Evolutionary conservation across 192 early-diverging fungal genomes (phyloP).

Genomic region (Backusella morwellensis): DNA sequence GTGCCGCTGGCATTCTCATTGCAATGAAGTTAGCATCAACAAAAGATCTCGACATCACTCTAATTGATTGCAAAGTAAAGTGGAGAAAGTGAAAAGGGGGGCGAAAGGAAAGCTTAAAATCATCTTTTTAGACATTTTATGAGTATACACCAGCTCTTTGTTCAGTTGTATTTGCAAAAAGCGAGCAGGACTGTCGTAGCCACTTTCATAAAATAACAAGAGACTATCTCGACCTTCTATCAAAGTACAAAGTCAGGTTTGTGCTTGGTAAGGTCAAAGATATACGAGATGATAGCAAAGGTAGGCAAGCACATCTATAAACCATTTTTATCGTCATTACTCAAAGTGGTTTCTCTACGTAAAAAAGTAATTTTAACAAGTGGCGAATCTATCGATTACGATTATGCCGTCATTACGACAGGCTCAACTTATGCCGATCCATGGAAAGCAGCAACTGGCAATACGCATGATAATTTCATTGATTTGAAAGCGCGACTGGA

Average conservation of each 20-base stretch:
- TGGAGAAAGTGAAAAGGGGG: background rate
- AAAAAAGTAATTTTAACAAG: background rate
- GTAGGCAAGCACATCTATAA: background rate
- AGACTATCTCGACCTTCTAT: background rate
- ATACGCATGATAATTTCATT: background rate
- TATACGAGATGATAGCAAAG: conserved; percentile 11
- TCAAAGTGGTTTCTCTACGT: background rate
- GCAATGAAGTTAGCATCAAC: background rate
- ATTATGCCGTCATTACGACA: conserved; percentile 1
- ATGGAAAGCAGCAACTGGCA: background rate
- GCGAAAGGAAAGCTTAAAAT: background rate
- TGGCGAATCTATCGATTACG: background rate
- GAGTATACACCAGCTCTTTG: conserved; percentile 21
- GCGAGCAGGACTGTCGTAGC: background rate
- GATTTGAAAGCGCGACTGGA: background rate
- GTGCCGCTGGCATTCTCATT: conserved; percentile 16
- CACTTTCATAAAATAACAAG: conserved; percentile 14
- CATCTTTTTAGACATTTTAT: conserved; percentile 5
- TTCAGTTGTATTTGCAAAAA: conserved; percentile 4
- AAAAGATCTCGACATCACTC: background rate
- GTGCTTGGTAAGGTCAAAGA: background rate
- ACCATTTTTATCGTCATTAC: background rate
- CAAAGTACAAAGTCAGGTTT: background rate
- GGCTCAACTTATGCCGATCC: conserved; percentile 14
- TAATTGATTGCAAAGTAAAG: conserved; percentile 20